phyloP scores from a whole-genome alignment of 208 protist species.

The Trichomonas tenax region DNA sequence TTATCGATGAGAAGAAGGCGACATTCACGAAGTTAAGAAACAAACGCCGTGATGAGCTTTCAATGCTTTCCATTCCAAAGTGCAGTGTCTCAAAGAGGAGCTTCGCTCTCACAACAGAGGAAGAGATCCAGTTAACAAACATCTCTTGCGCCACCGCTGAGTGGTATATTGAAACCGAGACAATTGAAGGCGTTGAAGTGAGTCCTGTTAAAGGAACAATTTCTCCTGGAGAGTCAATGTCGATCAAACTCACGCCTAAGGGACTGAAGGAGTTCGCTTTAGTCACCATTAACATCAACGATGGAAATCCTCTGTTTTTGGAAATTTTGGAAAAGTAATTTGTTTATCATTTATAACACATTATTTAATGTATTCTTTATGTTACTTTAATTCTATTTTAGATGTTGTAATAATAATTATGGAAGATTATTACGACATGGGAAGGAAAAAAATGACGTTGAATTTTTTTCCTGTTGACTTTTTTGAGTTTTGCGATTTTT shows the following conservation, averaged over 20 bases:
- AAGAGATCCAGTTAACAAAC: background rate
- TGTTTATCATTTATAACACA: no score
- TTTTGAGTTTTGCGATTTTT: no score
- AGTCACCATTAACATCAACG: background rate
- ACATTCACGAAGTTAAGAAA: background rate
- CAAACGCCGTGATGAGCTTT: background rate
- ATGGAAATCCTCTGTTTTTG: background rate
- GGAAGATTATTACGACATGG: no score
- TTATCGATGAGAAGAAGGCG: background rate
- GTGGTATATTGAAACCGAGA: background rate
- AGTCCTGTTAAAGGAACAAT: background rate
- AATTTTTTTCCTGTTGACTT: no score
- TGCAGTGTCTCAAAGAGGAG: background rate
- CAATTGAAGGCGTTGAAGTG: background rate
- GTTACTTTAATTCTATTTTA: no score
- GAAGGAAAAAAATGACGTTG: no score
- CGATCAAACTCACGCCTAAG: background rate
- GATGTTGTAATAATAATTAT: no score
- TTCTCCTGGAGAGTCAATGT: background rate
- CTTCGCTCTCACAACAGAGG: background rate
- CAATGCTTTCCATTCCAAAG: background rate
- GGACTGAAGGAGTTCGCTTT: background rate
- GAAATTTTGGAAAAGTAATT: background rate
- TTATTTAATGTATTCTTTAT: no score
- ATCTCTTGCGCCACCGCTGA: background rate